Conservation (phyloP, 768 basidiomycete species). For the Dioszegia hungarica region DNA sequence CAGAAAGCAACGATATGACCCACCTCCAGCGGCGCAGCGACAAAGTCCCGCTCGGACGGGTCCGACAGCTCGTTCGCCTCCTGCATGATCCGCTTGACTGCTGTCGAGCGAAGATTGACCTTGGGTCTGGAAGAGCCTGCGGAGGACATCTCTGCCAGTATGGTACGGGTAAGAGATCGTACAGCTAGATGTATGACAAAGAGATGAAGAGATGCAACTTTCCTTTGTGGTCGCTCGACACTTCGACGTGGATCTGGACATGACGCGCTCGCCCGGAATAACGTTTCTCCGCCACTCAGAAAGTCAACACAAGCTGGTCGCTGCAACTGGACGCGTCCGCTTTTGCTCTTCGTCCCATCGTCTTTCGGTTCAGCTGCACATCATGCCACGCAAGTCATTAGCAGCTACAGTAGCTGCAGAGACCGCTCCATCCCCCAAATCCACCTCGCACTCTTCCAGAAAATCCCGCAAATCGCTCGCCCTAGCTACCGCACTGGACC, state of each 20-base stretch:
- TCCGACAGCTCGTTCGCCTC: conserved; percentile 85
- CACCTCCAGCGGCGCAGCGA: conserved; percentile 75
- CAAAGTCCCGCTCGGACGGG: conserved; percentile 66
- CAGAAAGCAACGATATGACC: no score
- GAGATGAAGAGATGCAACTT: no score
- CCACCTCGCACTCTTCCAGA: background rate
- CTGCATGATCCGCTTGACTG: conserved; percentile 95
- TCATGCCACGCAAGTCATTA: background rate
- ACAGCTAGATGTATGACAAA: background rate
- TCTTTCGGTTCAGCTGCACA: no score
- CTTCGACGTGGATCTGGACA: background rate
- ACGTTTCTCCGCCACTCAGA: no score
- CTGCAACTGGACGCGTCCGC: no score
- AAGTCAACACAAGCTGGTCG: no score
- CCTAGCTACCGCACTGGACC: background rate
- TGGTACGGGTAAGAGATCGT: background rate
- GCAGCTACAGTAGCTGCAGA: background rate
- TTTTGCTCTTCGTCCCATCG: no score
- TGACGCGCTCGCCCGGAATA: no score
- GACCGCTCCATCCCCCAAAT: background rate
- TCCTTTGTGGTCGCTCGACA: background rate
- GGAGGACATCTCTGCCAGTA: conserved; percentile 2
- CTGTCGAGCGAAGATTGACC: conserved; percentile 52
- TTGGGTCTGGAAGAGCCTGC: conserved; percentile 24
- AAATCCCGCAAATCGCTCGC: background rate